These are phyloP conservation scores for Colletotrichum cordylinicola DNA, from an alignment of 2,329 filamentous ascomycete genomes.

Conservation along the genomic window DNA sequence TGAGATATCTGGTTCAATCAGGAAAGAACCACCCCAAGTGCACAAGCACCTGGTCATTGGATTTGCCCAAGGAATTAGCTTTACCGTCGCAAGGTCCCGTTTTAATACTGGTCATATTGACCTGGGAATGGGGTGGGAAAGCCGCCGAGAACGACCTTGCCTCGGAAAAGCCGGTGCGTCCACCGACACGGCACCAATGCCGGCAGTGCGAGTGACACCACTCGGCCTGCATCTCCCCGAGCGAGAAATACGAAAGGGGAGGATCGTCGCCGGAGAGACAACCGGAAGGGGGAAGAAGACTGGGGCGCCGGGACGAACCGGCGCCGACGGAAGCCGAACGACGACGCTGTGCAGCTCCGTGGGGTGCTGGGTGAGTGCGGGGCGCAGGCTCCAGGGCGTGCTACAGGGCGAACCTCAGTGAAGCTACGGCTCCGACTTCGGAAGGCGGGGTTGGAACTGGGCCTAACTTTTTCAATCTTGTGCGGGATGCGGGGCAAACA, in stretches of 20 bases:
- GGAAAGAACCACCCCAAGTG: background rate
- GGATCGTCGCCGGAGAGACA: background rate
- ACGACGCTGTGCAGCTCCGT: background rate
- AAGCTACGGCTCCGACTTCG: slow-evolving; percentile 37
- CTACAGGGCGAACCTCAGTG: background rate
- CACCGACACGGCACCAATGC: background rate
- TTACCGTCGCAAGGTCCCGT: too few relatives aligned
- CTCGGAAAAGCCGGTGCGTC: background rate
- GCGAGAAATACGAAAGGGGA: background rate
- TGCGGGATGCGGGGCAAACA: slow-evolving; percentile 22
- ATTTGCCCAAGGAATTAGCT: too few relatives aligned
- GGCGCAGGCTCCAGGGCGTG: background rate
- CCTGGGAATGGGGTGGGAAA: background rate
- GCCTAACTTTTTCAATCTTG: slow-evolving; percentile 25
- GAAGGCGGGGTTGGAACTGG: slow-evolving; percentile 38
- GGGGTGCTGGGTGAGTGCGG: background rate
- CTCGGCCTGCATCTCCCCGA: background rate
- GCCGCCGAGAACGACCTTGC: background rate
- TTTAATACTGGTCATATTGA: background rate
- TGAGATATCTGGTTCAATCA: background rate
- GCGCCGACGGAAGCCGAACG: slow-evolving; percentile 12
- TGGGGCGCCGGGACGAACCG: slow-evolving; percentile 13
- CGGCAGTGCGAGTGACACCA: background rate
- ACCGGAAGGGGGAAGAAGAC: background rate
- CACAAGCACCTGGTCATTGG: too few relatives aligned